Conservation (phyloP, 495 filamentous ascomycete species). For the Podospora comata region DNA sequence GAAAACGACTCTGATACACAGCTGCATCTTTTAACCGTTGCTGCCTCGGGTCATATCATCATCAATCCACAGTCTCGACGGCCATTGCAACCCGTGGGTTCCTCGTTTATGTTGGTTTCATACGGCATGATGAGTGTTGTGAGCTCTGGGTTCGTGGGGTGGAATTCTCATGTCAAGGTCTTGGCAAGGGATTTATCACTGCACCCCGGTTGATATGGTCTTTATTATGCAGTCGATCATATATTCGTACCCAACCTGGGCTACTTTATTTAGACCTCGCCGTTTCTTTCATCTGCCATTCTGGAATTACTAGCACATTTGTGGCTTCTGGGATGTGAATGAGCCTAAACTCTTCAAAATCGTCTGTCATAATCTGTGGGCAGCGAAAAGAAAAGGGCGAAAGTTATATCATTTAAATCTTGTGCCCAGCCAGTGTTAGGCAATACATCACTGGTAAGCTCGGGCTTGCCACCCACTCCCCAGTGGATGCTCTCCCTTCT, state of each 20-base stretch:
- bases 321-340: not conserved
- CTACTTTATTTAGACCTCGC: constrained; percentile 16
- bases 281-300: not conserved
- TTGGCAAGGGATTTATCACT: not conserved
- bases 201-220: not conserved
- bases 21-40: not conserved
- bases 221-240: not conserved
- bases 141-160: not conserved
- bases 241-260: not conserved
- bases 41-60: not conserved
- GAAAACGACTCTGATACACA: not conserved
- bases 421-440: not conserved
- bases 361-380: not conserved
- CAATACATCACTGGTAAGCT: not conserved
- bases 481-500: no score
- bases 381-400: not conserved
- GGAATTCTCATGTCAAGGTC: not conserved
- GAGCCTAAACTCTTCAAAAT: not conserved
- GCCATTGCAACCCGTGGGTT: no score
- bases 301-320: not conserved
- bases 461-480: not conserved
- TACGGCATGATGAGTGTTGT: not conserved
- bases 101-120: no score
- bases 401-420: not conserved
- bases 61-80: not conserved